Evolutionary conservation across 306 rosid genomes (phyloP), one percentile per base, ranked within the genome.

Genomic region (Mimosa bimucronata): DNA sequence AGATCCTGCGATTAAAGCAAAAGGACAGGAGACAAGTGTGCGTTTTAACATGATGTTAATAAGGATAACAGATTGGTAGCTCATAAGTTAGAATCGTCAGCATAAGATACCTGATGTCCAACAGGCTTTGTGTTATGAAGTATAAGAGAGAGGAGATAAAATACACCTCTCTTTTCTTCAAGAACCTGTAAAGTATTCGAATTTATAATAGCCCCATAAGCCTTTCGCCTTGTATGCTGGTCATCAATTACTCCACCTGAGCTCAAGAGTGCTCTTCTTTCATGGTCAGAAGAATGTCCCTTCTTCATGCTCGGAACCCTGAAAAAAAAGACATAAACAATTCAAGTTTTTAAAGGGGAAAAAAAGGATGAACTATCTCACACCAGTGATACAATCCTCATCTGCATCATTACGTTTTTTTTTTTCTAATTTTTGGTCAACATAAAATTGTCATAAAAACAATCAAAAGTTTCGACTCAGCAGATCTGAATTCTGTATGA

Each of bases 101-200:
- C 77, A 34, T 40, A 76, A 87, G 65, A 79, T 91, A 95, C 99
- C 99, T 93, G 99, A 84, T 96, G 98, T 62, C 98, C 98, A 86
- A 96, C 99, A 72, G 99, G 99, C 88, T 89, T 96, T 75, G 98
- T 88, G 79, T 90, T 93, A 81, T 88, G 97, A 82, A 93, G 97
- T 70, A 93, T 81, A 72, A 88, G 86, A 85, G 97, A 96, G 94
- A 96, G 94, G 89, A 85, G 86, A 87, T 83, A 93, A 90, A 91
- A 96, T 79, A 93, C 76, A 78, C 90, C 94, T 75, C 93, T 93
- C 93, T 88, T 91, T 86, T 96, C 97, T 48, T 87, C 91, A 83
- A 96, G 89, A 87, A 83, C 88, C 75, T 85, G 94, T 86, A 96
- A 74, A 83, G 74, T 93, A 87, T 84, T 80, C 64, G 86, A 77